Evolutionary conservation across 2,329 filamentous ascomycete genomes (phyloP).

Genomic region (Sarocladium oryzae): DNA sequence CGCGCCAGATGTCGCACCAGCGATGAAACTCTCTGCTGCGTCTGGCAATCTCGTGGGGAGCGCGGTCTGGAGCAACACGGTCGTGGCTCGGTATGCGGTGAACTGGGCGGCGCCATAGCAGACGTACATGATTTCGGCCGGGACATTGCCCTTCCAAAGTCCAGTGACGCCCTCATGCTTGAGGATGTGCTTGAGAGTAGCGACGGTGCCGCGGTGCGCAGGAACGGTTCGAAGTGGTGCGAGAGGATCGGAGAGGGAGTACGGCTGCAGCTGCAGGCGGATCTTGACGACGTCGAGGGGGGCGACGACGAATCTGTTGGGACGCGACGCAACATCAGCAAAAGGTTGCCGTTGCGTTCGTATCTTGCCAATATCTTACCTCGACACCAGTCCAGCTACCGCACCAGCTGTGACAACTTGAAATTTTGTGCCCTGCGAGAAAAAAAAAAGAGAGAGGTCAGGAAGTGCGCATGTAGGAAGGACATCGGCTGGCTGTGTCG

Average conservation of each 20-base stretch:
- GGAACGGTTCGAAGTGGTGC: conserved; percentile 46
- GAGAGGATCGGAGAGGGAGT: conserved; percentile 71
- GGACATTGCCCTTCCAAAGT: conserved; percentile 97
- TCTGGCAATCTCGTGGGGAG: conserved; percentile 47
- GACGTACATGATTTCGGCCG: conserved; percentile 90
- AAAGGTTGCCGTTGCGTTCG: neutral
- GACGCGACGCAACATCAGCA: neutral
- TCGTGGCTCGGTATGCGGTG: conserved; percentile 72
- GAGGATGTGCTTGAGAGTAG: conserved; percentile 71
- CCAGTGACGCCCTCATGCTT: conserved; percentile 74
- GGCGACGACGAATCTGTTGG: conserved; percentile 77
- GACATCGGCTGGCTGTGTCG: too few relatives aligned
- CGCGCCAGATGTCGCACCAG: conserved; percentile 77
- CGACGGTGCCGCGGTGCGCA: conserved; percentile 68
- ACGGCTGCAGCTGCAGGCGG: conserved; percentile 85
- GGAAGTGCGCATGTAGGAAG: neutral
- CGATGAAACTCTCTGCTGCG: conserved; percentile 71
- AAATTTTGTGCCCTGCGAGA: conserved; percentile 45
- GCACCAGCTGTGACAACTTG: conserved; percentile 52
- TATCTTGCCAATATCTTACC: conserved; percentile 40
- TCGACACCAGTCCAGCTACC: conserved; percentile 77
- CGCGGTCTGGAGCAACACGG: conserved; percentile 56
- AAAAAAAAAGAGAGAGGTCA: neutral
- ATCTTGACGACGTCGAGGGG: conserved; percentile 98
- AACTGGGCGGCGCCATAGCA: conserved; percentile 89